Evolutionary conservation across 202 grass and related monocot genomes (phyloP).

Genomic region (Miscanthus sacchariflorus): DNA sequence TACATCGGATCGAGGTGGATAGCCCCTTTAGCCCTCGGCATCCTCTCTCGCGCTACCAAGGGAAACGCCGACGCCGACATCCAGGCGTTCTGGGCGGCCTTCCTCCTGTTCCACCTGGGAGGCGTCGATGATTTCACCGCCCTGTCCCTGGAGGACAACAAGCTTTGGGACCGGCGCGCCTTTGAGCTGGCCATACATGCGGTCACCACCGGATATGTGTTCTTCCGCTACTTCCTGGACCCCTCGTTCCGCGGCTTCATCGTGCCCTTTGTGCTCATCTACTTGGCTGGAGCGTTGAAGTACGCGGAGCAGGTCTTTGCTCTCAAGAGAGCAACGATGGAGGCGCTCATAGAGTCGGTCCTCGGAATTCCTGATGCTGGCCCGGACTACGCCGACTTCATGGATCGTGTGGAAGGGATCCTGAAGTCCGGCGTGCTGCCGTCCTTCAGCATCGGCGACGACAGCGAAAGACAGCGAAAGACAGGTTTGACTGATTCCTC

Average conservation of each 20-base stretch:
- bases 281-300: conserved; percentile 32
- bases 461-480: no score
- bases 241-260: not conserved
- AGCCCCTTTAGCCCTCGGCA: not conserved
- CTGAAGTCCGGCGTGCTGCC: conserved; percentile 39
- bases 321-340: conserved; percentile 44
- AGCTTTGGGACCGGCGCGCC: conserved; percentile 49
- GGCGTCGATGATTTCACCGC: conserved; percentile 54
- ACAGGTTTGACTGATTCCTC: no score
- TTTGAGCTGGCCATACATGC: conserved; percentile 20
- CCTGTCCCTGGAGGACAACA: conserved; percentile 53
- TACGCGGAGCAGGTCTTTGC: conserved; percentile 34
- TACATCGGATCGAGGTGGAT: conserved; percentile 3
- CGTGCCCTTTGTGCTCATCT: conserved; percentile 36
- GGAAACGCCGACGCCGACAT: not conserved
- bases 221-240: not conserved
- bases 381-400: conserved; percentile 46
- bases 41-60: not conserved
- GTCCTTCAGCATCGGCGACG: not conserved
- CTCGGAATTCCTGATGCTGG: conserved; percentile 35
- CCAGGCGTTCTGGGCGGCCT: conserved; percentile 8
- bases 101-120: conserved; percentile 40
- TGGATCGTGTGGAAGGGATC: not conserved
- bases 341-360: not conserved
- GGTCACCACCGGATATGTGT: not conserved